Percentiles rank a stretch among this genome's conserved stretches.
phyloP scores from a whole-genome alignment of 2,329 filamentous ascomycete genomes.

The Aspergillus neoniger region DNA sequence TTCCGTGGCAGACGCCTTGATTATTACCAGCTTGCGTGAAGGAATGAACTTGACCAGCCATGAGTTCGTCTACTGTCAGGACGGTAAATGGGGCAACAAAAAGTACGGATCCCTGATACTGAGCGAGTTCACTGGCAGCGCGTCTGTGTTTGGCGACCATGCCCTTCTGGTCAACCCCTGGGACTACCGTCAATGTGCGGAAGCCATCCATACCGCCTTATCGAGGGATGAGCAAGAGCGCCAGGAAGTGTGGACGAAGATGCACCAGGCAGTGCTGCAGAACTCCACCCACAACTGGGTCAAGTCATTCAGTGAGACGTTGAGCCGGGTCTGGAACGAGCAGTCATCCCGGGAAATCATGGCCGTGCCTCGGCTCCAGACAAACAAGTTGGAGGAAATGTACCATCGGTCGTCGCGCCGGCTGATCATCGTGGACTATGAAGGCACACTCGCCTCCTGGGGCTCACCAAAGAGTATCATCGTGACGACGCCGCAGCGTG shows the following conservation, averaged over 20 bases:
- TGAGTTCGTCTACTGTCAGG: conserved; percentile 91
- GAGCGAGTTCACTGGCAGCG: conserved; percentile 92
- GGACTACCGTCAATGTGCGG: conserved; percentile 86
- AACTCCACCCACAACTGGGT: conserved; percentile 89
- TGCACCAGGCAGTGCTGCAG: conserved; percentile 72
- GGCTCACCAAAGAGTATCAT: conserved; percentile 83
- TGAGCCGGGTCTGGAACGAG: conserved; percentile 77
- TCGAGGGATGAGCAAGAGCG: conserved; percentile 79
- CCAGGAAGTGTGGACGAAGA: conserved; percentile 68
- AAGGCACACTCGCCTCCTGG: conserved; percentile 87
- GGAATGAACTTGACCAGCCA: conserved; percentile 97
- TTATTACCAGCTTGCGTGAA: conserved; percentile 93
- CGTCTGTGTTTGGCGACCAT: conserved; percentile 77
- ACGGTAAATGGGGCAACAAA: conserved; percentile 71
- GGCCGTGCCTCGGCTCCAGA: conserved; percentile 79
- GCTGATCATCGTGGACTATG: conserved; percentile 89
- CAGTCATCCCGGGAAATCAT: conserved; percentile 83
- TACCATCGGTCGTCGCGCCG: conserved; percentile 69
- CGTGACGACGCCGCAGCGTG: conserved; percentile 80
- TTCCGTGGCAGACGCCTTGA: conserved; percentile 84
- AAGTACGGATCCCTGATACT: conserved; percentile 87
- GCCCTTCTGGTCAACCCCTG: conserved; percentile 90
- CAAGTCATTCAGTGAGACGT: conserved; percentile 68
- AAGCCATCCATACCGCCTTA: conserved; percentile 79
- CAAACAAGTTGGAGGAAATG: conserved; percentile 62